Evolutionary conservation across 2,329 filamentous ascomycete genomes (phyloP).

Genomic region (Colletotrichum caudatum): DNA sequence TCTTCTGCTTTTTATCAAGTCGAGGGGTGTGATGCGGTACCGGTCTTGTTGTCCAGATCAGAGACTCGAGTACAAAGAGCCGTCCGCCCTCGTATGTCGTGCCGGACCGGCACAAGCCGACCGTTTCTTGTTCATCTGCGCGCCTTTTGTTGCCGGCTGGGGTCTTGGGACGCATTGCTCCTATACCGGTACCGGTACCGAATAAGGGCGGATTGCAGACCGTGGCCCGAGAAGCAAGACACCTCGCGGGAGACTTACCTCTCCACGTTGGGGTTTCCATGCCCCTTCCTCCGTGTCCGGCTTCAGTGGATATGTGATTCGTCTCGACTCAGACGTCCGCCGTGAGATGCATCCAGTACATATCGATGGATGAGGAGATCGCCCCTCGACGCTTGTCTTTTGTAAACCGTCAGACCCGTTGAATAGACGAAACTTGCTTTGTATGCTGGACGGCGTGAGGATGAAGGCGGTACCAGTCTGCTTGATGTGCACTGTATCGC

Average conservation of each 20-base stretch:
- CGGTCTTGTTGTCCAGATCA: background rate
- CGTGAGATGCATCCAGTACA: background rate
- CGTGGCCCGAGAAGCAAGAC: background rate
- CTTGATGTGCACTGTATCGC: background rate
- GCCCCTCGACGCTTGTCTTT: too few relatives aligned
- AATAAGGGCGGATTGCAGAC: background rate
- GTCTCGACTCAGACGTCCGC: background rate
- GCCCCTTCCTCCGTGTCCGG: background rate
- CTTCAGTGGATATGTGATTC: background rate
- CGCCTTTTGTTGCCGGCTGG: background rate
- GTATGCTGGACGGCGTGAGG: too few relatives aligned
- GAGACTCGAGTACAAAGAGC: background rate
- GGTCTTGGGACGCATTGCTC: background rate
- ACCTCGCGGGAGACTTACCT: background rate
- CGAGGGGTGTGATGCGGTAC: too few relatives aligned
- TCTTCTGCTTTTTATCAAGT: too few relatives aligned
- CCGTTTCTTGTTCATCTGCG: background rate
- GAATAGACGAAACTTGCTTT: too few relatives aligned
- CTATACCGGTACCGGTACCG: background rate
- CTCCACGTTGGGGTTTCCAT: too few relatives aligned
- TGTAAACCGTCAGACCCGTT: too few relatives aligned
- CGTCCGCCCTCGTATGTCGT: background rate
- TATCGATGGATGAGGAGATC: background rate
- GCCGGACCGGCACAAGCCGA: too few relatives aligned
- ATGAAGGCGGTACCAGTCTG: background rate